phyloP scores from a whole-genome alignment of 768 basidiomycete species.

The Boletus tylopilopsis region DNA sequence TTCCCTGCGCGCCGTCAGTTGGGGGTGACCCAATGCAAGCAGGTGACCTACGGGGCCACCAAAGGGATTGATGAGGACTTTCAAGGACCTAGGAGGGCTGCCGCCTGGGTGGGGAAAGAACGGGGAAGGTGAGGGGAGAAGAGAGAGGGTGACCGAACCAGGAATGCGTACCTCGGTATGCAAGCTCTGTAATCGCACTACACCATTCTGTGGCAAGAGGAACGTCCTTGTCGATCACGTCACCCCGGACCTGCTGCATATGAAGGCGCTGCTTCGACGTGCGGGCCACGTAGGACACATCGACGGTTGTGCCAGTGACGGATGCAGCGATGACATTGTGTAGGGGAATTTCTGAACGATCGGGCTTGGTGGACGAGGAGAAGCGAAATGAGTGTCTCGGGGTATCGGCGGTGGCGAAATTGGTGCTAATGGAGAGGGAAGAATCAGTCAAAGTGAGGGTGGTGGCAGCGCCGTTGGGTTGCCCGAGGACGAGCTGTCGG shows the following conservation, averaged over 20 bases:
- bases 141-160: not conserved
- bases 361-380: not conserved
- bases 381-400: slow-evolving; percentile 11
- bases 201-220: slow-evolving; percentile 48
- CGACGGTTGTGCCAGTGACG: slow-evolving; percentile 34
- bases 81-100: slow-evolving; percentile 53
- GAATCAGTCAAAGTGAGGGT: slow-evolving; percentile 28
- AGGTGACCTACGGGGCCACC: slow-evolving; percentile 63
- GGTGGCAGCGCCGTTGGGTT: slow-evolving; percentile 6
- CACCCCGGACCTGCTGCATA: slow-evolving; percentile 39
- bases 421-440: slow-evolving; percentile 24
- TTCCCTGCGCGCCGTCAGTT: slow-evolving; percentile 45
- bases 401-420: slow-evolving; percentile 8
- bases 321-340: slow-evolving; percentile 56
- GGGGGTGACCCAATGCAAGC: not conserved
- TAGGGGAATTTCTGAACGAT: slow-evolving; percentile 33
- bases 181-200: slow-evolving; percentile 46
- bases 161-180: slow-evolving; percentile 52
- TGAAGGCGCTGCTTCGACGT: slow-evolving; percentile 40
- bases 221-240: slow-evolving; percentile 34
- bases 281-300: slow-evolving; percentile 51
- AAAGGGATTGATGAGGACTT: slow-evolving; percentile 74
- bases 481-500: slow-evolving; percentile 19
- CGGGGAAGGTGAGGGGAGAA: slow-evolving; percentile 1
- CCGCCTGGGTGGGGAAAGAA: slow-evolving; percentile 35